A percentile compares a stretch with the other conserved stretches of the same genome.
Evolutionary conservation across 805 yeast species (phyloP).

Genomic region (Nakazawaea siamensis): DNA sequence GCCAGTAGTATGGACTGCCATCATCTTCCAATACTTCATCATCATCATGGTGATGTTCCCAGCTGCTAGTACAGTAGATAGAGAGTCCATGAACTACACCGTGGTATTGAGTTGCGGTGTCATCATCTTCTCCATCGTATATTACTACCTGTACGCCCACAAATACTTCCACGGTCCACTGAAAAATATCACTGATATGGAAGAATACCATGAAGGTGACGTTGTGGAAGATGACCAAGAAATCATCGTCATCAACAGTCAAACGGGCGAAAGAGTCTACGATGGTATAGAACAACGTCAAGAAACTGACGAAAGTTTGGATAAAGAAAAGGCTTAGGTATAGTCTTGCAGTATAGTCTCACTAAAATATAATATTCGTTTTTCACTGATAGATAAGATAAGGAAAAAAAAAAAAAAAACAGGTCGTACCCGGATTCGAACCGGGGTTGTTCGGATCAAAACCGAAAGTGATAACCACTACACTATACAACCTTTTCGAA

Average conservation of each 20-base stretch:
- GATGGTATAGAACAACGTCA: slow-evolving; percentile 8
- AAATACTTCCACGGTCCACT: slow-evolving; percentile 52
- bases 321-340: neutral
- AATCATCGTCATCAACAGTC: slow-evolving; percentile 8
- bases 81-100: slow-evolving; percentile 59
- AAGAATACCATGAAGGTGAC: slow-evolving; percentile 7
- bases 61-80: slow-evolving; percentile 26
- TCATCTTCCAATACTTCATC: slow-evolving; percentile 41
- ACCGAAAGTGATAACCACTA: slow-evolving; percentile 56
- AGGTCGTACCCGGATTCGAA: slow-evolving; percentile 85
- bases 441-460: slow-evolving; percentile 68
- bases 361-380: neutral
- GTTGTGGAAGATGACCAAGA: slow-evolving; percentile 6
- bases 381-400: neutral
- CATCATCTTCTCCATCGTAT: slow-evolving; percentile 44
- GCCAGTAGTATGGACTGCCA: slow-evolving; percentile 36
- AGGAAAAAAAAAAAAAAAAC: slow-evolving; percentile 14
- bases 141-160: slow-evolving; percentile 44
- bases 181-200: slow-evolving; percentile 4
- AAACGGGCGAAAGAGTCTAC: slow-evolving; percentile 8
- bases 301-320: neutral
- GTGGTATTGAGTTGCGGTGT: slow-evolving; percentile 55
- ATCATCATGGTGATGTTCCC: slow-evolving; percentile 61
- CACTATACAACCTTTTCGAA: slow-evolving; percentile 39
- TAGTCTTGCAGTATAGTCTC: neutral